Evolutionary conservation across 345 rosid species (phyloP).

Genomic region (Euphorbia tirucalli): DNA sequence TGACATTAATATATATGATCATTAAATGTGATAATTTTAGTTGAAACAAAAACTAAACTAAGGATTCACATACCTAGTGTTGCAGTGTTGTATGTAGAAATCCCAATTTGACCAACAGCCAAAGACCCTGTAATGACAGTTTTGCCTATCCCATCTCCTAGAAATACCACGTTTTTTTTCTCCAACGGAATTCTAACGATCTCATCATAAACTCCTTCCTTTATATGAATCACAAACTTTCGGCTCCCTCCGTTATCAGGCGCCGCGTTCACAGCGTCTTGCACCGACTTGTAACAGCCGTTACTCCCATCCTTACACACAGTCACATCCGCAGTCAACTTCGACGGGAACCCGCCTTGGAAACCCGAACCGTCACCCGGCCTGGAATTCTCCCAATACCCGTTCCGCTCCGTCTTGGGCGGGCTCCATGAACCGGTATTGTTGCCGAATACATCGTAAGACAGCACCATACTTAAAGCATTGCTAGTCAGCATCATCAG

Average conservation of each 20-base stretch:
- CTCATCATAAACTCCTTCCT: slow-evolving; percentile 69
- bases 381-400: slow-evolving; percentile 31
- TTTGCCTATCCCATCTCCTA: slow-evolving; percentile 84
- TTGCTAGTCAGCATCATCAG: slow-evolving; percentile 55
- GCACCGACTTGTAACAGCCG: slow-evolving; percentile 55
- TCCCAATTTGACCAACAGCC: slow-evolving; percentile 53
- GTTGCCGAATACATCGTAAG: slow-evolving; percentile 58
- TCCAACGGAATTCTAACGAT: slow-evolving; percentile 66
- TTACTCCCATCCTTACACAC: slow-evolving; percentile 53
- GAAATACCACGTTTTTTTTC: slow-evolving; percentile 75
- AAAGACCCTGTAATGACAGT: slow-evolving; percentile 75
- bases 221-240: slow-evolving; percentile 60
- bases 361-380: slow-evolving; percentile 11
- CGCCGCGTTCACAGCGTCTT: slow-evolving; percentile 77
- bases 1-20: too few relatives aligned
- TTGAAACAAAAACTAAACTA: too few relatives aligned
- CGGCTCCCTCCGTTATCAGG: slow-evolving; percentile 40
- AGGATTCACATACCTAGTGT: slow-evolving; percentile 76
- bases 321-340: slow-evolving; percentile 52
- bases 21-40: too few relatives aligned
- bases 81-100: slow-evolving; percentile 70
- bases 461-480: slow-evolving; percentile 63
- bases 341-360: slow-evolving; percentile 41
- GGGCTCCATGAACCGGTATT: slow-evolving; percentile 48
- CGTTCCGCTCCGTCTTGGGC: slow-evolving; percentile 76